phyloP scores from a whole-genome alignment of 1,284 basidiomycete species.

The Amylostereum chailletii region DNA sequence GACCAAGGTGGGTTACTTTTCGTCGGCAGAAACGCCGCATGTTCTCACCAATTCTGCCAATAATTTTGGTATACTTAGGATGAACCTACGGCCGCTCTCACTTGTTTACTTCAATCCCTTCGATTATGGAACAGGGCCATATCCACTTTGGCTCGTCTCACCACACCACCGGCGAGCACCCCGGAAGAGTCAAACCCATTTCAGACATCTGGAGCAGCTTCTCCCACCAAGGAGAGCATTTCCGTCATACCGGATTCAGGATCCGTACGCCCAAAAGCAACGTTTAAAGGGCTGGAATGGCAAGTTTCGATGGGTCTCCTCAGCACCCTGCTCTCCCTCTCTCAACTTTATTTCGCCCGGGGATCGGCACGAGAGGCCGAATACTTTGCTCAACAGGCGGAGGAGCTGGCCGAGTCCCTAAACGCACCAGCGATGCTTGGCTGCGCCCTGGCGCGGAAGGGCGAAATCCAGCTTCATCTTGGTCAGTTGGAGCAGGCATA shows the following conservation, averaged over 20 bases:
- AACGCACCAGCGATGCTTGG: conserved; percentile 57
- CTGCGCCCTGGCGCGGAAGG: conserved; percentile 55
- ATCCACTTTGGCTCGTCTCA: conserved; percentile 60
- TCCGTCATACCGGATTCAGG: conserved; percentile 7
- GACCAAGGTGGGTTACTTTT: conserved; percentile 40
- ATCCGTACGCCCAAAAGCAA: conserved; percentile 15
- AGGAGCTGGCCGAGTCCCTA: conserved; percentile 57
- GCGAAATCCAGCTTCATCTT: conserved; percentile 61
- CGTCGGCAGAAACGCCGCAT: not conserved
- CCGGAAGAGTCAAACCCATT: conserved; percentile 50
- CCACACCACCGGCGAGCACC: conserved; percentile 23
- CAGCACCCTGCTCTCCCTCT: conserved; percentile 53
- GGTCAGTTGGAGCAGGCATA: conserved; percentile 48
- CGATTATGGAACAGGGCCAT: conserved; percentile 76
- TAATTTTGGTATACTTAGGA: conserved; percentile 35
- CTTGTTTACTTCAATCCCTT: conserved; percentile 61
- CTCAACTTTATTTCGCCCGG: conserved; percentile 52
- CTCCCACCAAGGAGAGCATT: conserved; percentile 13
- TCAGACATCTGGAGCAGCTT: conserved; percentile 31
- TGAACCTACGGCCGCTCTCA: conserved; percentile 52
- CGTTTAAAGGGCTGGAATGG: conserved; percentile 64
- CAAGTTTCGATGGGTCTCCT: conserved; percentile 65
- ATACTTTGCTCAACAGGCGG: conserved; percentile 71
- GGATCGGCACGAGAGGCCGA: conserved; percentile 79
- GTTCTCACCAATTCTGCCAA: not conserved